Conservation (phyloP, 495 filamentous ascomycete species). For the Penicillium cosmopolitanum region DNA sequence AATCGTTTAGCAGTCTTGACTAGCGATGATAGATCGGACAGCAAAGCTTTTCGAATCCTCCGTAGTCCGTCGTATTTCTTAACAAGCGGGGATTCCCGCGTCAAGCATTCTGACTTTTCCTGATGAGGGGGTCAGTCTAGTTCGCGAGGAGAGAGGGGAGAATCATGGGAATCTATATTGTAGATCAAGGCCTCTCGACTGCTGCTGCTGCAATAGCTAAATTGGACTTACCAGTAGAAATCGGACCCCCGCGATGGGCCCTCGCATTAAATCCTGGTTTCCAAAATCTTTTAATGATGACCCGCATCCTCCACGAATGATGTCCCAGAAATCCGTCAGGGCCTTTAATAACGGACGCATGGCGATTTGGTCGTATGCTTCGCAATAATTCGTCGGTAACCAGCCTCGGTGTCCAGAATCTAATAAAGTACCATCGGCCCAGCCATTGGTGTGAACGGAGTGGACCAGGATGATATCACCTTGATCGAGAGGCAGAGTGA, state of each 20-base stretch:
- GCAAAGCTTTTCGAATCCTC: conserved; percentile 78
- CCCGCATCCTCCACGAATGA: conserved; percentile 70
- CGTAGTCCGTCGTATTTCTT: conserved; percentile 75
- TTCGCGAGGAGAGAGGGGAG: background rate
- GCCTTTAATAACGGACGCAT: conserved; percentile 86
- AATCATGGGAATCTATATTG: too few species aligned
- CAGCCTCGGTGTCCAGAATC: conserved; percentile 88
- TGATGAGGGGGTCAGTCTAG: conserved; percentile 33
- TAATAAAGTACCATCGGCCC: conserved; percentile 97
- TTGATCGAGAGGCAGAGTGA: conserved; percentile 84
- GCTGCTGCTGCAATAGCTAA: too few species aligned
- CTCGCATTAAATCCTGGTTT: conserved; percentile 88
- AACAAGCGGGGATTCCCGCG: conserved; percentile 74
- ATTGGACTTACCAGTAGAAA: conserved; percentile 74
- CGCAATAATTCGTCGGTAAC: conserved; percentile 98
- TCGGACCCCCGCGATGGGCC: conserved; percentile 90
- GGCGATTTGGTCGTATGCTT: conserved; percentile 84
- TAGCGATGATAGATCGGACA: conserved; percentile 86
- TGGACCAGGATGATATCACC: conserved; percentile 95
- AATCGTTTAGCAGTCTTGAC: conserved; percentile 85
- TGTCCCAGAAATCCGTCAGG: conserved; percentile 89
- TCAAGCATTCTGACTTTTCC: conserved; percentile 89
- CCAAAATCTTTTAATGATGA: conserved; percentile 72
- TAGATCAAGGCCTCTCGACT: too few species aligned
- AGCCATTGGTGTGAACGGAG: conserved; percentile 97